Evolutionary conservation across 2,329 filamentous ascomycete genomes (phyloP).

Genomic region (Colletotrichum euphorbiae): DNA sequence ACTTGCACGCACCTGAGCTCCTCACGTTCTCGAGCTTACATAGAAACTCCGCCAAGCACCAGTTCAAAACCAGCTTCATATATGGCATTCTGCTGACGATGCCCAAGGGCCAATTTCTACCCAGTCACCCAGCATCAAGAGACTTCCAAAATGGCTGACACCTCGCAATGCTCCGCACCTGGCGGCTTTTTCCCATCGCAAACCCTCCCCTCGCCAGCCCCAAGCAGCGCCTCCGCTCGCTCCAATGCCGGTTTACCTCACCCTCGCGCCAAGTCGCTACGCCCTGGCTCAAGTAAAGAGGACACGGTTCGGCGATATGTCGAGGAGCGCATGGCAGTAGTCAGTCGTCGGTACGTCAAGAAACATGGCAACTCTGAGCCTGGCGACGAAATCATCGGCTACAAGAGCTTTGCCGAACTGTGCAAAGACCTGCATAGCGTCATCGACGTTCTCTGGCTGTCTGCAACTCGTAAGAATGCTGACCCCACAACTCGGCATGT

Average conservation of each 20-base stretch:
- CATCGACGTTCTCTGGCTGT: conserved; percentile 86
- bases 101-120: conserved; percentile 31
- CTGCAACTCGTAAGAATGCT: conserved; percentile 78
- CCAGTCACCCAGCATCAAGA: background rate
- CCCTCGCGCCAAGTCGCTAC: conserved; percentile 64
- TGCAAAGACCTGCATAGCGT: conserved; percentile 80
- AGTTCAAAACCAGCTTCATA: background rate
- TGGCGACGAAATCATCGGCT: conserved; percentile 63
- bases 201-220: conserved; percentile 66
- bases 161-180: conserved; percentile 43
- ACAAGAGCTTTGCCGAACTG: conserved; percentile 74
- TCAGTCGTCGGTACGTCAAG: conserved; percentile 70
- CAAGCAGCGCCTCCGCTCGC: conserved; percentile 59
- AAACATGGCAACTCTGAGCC: conserved; percentile 62
- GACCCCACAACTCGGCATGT: background rate
- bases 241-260: conserved; percentile 60
- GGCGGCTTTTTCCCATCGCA: conserved; percentile 65
- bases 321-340: conserved; percentile 63
- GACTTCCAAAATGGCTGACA: conserved; percentile 44
- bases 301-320: conserved; percentile 69
- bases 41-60: background rate
- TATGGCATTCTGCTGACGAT: conserved; percentile 11
- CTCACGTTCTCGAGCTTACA: background rate
- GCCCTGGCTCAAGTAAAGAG: conserved; percentile 69
- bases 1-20: too few relatives aligned